Evolutionary conservation across 192 early-diverging fungal genomes (phyloP), one percentile per base, ranked within the genome.

Genomic region (Coemansia sp.): DNA sequence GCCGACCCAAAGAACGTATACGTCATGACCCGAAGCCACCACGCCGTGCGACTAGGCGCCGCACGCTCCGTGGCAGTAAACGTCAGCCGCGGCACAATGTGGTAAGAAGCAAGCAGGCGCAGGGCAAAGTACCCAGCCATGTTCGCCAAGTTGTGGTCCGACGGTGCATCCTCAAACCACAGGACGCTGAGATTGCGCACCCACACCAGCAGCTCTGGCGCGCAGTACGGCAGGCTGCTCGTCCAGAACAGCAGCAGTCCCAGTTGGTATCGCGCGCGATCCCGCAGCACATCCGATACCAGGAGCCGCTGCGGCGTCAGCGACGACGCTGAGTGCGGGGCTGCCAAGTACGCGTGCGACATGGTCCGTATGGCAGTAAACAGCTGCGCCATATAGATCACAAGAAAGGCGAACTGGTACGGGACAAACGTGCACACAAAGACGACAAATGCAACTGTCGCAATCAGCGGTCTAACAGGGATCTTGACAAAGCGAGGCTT

Each of bases 151-250:
- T 73, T 89, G 68, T 94, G 91, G 62, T 92, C 91, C 2, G 91
- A 92, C 16, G 92, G 89, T 15, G 92, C 91, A 13, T 92, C 91
- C 31, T 89, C 92, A 67, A 89, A 91, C 92, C 92, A 94, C 65
- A 90, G 74, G 10, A 94, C 92, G 20, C 90, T 88, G 40, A 94
- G 69, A 66, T 94, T 94, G 29, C 91, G 83, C 64, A 92, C 89
- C 92, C 92, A 94, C 5, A 94, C 91, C 65, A 92, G 81, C 10
- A 94, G 79, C 60, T 91, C 90, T 0, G 92, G 91, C n/a, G 86
- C 69, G 73, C 89, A 92, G 69, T 90, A 92, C 16, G 92, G 92
- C 20, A 94, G 73, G 22, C 91, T 75, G 50, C 87, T 86, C 60
- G 92, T 88, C 68, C 91, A 87, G 66, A 94, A 81, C 52, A 94